phyloP scores from a whole-genome alignment of 106 monocot genomes.

The Dioscorea alata region DNA sequence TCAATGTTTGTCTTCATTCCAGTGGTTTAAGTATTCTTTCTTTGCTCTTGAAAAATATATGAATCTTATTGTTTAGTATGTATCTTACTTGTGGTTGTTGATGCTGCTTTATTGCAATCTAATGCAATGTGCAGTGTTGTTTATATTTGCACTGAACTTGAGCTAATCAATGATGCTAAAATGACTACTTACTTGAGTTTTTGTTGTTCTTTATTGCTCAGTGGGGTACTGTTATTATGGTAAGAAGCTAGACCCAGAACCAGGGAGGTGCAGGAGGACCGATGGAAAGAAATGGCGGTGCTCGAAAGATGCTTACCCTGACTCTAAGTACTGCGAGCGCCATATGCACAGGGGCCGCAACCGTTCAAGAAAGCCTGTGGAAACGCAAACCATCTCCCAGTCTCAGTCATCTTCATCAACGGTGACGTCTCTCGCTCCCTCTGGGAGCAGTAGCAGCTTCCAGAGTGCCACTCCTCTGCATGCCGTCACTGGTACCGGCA shows the following conservation, averaged over 20 bases:
- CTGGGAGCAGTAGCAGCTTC: conserved; percentile 19
- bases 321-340: conserved; percentile 85
- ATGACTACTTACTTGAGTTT: too few relatives aligned
- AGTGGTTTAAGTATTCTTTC: too few relatives aligned
- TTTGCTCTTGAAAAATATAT: too few relatives aligned
- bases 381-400: conserved; percentile 26
- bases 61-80: too few relatives aligned
- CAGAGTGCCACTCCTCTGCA: conserved; percentile 12
- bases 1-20: too few relatives aligned
- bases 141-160: too few relatives aligned
- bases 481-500: conserved; percentile 5
- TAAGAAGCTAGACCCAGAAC: conserved; percentile 78
- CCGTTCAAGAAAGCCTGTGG: conserved; percentile 97
- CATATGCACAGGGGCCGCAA: conserved; percentile 79
- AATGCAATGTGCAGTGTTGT: too few relatives aligned
- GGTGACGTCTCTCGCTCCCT: conserved; percentile 14
- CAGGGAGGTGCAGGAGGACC: conserved; percentile 62
- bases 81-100: too few relatives aligned
- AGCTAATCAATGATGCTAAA: too few relatives aligned
- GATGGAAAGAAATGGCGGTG: conserved; percentile 84
- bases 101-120: too few relatives aligned
- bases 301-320: conserved; percentile 64
- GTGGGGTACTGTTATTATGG: conserved; percentile 62
- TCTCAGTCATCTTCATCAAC: conserved; percentile 22
- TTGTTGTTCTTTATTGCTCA: conserved; percentile 5